Percentiles rank a stretch among this genome's conserved stretches.
phyloP scores from a whole-genome alignment of 1,284 basidiomycete species.

The Cutaneotrichosporon sp. region DNA sequence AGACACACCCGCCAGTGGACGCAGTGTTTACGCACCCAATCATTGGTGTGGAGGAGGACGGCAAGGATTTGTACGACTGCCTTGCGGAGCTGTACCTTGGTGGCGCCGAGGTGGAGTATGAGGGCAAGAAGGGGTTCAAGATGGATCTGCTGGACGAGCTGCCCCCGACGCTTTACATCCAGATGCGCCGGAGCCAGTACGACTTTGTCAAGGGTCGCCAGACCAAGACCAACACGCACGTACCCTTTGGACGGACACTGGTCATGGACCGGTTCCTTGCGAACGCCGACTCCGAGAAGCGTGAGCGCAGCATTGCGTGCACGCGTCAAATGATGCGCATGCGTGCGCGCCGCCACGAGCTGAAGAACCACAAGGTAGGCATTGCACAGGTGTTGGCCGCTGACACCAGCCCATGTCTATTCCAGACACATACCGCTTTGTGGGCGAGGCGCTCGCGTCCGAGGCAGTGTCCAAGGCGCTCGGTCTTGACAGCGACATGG shows the following conservation, averaged over 20 bases:
- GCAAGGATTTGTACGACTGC: conserved; percentile 85
- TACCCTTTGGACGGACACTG: conserved; percentile 80
- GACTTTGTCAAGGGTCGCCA: conserved; percentile 62
- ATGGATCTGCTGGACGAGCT: conserved; percentile 79
- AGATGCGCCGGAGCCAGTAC: conserved; percentile 96
- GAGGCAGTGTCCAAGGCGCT: conserved; percentile 40
- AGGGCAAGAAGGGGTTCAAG: conserved; percentile 79
- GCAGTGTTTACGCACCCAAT: conserved; percentile 91
- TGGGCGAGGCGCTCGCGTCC: conserved; percentile 22
- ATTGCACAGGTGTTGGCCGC: neutral
- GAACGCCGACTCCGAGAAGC: conserved; percentile 64
- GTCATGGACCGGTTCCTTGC: conserved; percentile 90
- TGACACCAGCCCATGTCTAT: conserved; percentile 33
- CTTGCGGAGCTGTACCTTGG: conserved; percentile 81
- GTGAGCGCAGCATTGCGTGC: conserved; percentile 62
- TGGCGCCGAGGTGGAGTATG: conserved; percentile 75
- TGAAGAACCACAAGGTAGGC: conserved; percentile 57
- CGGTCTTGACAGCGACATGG: neutral
- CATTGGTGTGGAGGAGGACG: conserved; percentile 80
- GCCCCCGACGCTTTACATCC: conserved; percentile 88
- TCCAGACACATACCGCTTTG: conserved; percentile 29
- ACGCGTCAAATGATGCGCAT: conserved; percentile 60
- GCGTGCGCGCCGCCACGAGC: conserved; percentile 61
- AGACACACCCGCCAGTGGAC: conserved; percentile 58
- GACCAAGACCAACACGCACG: conserved; percentile 92